Evolutionary conservation across 768 basidiomycete genomes (phyloP).

Genomic region (Porpolomopsis calyptriformis): DNA sequence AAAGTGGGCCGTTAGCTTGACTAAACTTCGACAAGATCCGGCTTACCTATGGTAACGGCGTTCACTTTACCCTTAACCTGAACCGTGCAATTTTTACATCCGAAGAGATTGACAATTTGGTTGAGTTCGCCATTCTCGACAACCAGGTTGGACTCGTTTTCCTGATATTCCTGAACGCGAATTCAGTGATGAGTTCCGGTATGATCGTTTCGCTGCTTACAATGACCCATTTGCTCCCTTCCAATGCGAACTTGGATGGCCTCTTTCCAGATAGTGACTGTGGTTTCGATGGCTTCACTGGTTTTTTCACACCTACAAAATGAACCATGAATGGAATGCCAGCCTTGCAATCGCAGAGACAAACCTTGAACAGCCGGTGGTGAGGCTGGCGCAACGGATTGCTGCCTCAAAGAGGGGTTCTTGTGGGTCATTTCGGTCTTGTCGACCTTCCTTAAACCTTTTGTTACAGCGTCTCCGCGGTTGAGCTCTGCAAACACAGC

Average conservation of each 20-base stretch:
- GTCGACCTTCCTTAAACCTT: slow-evolving; percentile 85
- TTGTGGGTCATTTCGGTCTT: slow-evolving; percentile 98
- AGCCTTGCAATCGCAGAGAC: neutral
- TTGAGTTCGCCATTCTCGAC: slow-evolving; percentile 69
- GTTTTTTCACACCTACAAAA: slow-evolving; percentile 44
- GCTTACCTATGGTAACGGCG: slow-evolving; percentile 77
- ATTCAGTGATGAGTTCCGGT: neutral
- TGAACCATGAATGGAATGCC: neutral
- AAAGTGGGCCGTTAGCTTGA: neutral
- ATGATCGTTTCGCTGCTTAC: slow-evolving; percentile 33
- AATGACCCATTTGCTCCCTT: slow-evolving; percentile 90
- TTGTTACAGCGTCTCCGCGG: slow-evolving; percentile 81
- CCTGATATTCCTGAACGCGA: slow-evolving; percentile 72
- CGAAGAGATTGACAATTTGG: slow-evolving; percentile 82
- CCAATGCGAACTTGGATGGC: slow-evolving; percentile 78
- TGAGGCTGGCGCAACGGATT: slow-evolving; percentile 35
- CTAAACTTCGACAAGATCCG: neutral
- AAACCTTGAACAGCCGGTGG: slow-evolving; percentile 23
- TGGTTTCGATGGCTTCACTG: slow-evolving; percentile 77
- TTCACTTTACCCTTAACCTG: slow-evolving; percentile 90
- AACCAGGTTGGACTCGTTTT: slow-evolving; percentile 61
- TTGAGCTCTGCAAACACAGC: slow-evolving; percentile 90
- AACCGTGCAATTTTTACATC: slow-evolving; percentile 79
- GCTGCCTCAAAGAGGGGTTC: slow-evolving; percentile 78
- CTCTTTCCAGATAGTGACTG: slow-evolving; percentile 78